Evolutionary conservation across 352 stramenopile genomes (phyloP), one percentile per base, ranked within the genome.

Genomic region (Globisporangium camurandrum): DNA sequence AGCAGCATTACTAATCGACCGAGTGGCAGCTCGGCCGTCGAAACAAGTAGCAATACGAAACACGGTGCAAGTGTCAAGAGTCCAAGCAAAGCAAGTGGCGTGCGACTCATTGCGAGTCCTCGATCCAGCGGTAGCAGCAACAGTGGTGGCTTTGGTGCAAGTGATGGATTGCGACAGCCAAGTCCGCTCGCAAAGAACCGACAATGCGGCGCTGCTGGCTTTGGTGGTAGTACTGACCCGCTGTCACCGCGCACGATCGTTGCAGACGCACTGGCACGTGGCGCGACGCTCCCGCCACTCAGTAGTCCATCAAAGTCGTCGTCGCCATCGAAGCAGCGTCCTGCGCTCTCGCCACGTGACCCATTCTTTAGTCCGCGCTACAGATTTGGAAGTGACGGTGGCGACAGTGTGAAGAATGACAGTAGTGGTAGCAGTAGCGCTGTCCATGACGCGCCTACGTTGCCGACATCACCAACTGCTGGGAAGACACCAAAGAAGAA

Each of bases 321-420:
- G 47, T 44, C 31, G 47, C 28, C n/a, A 3, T 43, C 34, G 16
- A 40, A 19, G 22, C 46, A 24, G n/a, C 31, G 28, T 51, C 50
- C 43, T 11, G 7, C 22, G 7, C 49, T 84, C 41, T 73, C 62
- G 3, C 73, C 76, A 5, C 66, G 63, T 9, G 73, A 86, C 51
- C 69, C 73, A 22, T 86, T 88, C 51, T 86, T 84, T 61, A 88
- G 73, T 34, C 76, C 73, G 27, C 65, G 71, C 12, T 86, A 78
- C 55, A 64, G 70, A n/a, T 87, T 85, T 41, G 61, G 74, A 19
- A 51, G 52, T 14, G 30, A 34, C 30, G 12, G 30, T 12, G 43
- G 47, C 4, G 49, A n/a, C 17, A 36, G 36, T n/a, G n/a, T n/a
- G 17, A 41, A 14, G 8, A 41, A 16, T 4, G 33, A 39, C 36